phyloP scores from a whole-genome alignment of 768 basidiomycete genomes.

The Fistulinella prunicolor region DNA sequence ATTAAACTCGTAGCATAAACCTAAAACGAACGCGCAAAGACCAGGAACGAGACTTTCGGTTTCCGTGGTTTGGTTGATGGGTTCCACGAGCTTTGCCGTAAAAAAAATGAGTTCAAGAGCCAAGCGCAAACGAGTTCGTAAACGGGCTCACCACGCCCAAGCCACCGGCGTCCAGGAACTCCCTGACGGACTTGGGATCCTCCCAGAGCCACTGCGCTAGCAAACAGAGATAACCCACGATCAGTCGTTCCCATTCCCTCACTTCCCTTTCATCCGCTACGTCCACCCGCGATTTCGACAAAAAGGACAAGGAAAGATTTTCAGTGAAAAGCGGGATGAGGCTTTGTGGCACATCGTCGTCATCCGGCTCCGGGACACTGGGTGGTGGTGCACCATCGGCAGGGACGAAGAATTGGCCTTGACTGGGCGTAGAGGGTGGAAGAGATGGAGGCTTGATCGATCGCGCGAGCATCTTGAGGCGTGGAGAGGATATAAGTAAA shows the following conservation, averaged over 20 bases:
- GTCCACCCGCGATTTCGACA: constrained; percentile 61
- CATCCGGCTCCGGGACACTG: constrained; percentile 39
- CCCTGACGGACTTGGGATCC: constrained; percentile 81
- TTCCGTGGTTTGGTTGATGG: constrained; percentile 87
- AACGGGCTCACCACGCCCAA: constrained; percentile 73
- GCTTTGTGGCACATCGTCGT: constrained; percentile 64
- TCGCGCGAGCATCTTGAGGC: constrained; percentile 62
- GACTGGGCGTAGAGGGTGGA: constrained; percentile 28
- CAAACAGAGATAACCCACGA: constrained; percentile 80
- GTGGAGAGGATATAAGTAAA: constrained; percentile 65
- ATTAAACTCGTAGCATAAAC: constrained; percentile 95
- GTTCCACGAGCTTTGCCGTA: constrained; percentile 86
- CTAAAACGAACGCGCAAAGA: constrained; percentile 86
- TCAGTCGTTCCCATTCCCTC: constrained; percentile 87
- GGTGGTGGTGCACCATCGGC: constrained; percentile 55
- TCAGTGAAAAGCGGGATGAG: constrained; percentile 86
- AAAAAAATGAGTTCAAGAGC: neutral
- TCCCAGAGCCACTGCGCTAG: constrained; percentile 97
- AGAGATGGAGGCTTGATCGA: constrained; percentile 53
- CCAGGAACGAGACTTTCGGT: constrained; percentile 85
- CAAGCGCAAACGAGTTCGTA: neutral
- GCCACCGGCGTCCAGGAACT: constrained; percentile 88
- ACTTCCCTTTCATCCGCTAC: constrained; percentile 60
- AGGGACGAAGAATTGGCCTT: constrained; percentile 67
- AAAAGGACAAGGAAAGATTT: constrained; percentile 81